Percentiles rank a stretch among this genome's conserved stretches.
Evolutionary conservation across 257 asterid species (phyloP).

Genomic region (Nicotiana noctiflora): DNA sequence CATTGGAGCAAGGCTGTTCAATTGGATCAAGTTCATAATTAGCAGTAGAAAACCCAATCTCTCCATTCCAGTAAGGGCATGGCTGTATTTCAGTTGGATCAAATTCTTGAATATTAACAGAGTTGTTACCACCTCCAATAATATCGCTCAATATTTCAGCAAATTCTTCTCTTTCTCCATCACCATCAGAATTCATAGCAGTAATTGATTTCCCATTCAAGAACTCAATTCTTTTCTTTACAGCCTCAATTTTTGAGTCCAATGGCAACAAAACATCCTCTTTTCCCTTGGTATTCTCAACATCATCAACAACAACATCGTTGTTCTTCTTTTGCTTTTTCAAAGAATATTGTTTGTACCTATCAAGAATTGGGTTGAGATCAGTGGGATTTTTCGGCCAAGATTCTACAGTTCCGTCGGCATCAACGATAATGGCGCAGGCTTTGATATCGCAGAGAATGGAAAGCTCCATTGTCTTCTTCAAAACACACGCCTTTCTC

Average conservation of each 20-base stretch:
- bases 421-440: slow-evolving; percentile 2
- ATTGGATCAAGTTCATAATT: too few relatives aligned
- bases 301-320: background rate
- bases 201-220: background rate
- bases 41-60: too few relatives aligned
- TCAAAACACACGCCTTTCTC: background rate
- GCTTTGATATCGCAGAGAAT: slow-evolving; percentile 4
- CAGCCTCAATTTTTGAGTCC: background rate
- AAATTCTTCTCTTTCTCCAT: background rate
- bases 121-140: background rate
- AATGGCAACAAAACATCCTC: background rate
- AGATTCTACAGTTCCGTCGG: background rate
- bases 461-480: slow-evolving; percentile 12
- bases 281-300: background rate
- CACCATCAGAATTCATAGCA: background rate
- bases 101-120: background rate
- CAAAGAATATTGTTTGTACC: background rate
- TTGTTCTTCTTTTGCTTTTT: background rate
- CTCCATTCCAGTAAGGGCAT: background rate
- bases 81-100: background rate
- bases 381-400: slow-evolving; percentile 13
- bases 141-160: background rate
- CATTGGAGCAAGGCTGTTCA: too few relatives aligned
- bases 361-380: background rate
- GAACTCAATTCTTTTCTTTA: background rate